Evolutionary conservation across 73 alveolate genomes (phyloP).

Genomic region (Uronychia setigera): DNA sequence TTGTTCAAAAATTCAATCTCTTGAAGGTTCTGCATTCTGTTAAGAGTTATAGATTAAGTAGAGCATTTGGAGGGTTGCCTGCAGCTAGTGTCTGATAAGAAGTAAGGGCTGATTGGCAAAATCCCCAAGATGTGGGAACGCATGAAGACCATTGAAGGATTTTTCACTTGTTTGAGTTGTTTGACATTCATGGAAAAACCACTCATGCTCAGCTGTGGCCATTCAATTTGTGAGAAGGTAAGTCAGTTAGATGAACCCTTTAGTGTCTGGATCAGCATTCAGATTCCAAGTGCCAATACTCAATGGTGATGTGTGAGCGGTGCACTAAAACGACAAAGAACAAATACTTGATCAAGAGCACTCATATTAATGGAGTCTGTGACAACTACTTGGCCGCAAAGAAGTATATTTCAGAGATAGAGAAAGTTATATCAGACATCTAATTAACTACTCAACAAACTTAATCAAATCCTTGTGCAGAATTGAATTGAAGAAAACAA

Average conservation of each 20-base stretch:
- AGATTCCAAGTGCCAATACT: no score
- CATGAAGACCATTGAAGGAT: not conserved
- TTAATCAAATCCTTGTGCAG: no score
- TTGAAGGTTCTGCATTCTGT: not conserved
- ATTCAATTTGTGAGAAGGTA: not conserved
- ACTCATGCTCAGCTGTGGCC: slow-evolving; percentile 2
- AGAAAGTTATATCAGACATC: no score
- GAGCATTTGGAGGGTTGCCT: not conserved
- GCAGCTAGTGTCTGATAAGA: not conserved
- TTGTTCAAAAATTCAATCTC: not conserved
- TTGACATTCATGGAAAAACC: not conserved
- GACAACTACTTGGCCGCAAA: no score
- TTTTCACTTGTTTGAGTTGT: not conserved
- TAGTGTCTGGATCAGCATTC: not conserved
- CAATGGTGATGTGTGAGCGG: no score
- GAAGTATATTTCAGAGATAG: no score
- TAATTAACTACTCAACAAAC: no score
- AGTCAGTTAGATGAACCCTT: not conserved
- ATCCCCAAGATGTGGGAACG: not conserved
- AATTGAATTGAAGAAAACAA: no score
- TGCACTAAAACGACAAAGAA: no score
- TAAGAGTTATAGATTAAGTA: not conserved
- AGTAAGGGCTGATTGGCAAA: not conserved
- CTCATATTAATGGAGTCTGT: no score
- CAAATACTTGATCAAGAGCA: no score